Evolutionary conservation across 805 yeast genomes (phyloP), one percentile per base, ranked within the genome.

Genomic region (Kodamaea restingae): DNA sequence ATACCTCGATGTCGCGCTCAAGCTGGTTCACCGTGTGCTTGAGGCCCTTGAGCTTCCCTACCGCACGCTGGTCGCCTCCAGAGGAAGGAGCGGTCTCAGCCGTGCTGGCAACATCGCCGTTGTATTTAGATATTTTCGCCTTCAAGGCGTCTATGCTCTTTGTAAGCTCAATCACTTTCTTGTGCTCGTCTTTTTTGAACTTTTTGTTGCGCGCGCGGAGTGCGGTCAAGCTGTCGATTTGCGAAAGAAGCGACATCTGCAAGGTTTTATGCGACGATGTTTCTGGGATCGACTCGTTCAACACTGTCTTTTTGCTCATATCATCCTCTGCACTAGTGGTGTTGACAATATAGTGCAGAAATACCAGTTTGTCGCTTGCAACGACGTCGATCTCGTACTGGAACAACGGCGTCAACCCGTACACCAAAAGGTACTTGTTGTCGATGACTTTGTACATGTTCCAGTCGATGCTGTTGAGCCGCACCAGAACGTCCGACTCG

Each of bases 31-130:
- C 68, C 0, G 66, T 54, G 39, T 67, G 70, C 42, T 67, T 58
- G 32, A 68, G 55, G 5, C 71, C 69, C 43, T 62, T 64, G 25
- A 68, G 47, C 39, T 66, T 67, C 3, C 70, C 66, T 41, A 59
- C 52, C 0, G 54, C 45, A 35, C 68, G 49, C 18, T 50, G 55
- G 30, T 68, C 71, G 40, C 49, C 56, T 11, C 32, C 41, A 18
- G 52, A 50, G 27, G 18, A 12, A 4, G 15, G 26, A 3, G 21
- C 17, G 5, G 20, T 20, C 20, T 22, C 33, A 4, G 41, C 24
- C n/a, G 20, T 15, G 15, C 27, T 18, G 26, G 36, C 27, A 7
- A 12, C 27, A 15, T 15, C 26, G 12, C 28, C 15, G 26, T 49
- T 53, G 10, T 52, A 52, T 43, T 61, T 65, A 3, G 57, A 51